Conservation (phyloP, 176 grass and related monocot species). For the Chloris gayana region DNA sequence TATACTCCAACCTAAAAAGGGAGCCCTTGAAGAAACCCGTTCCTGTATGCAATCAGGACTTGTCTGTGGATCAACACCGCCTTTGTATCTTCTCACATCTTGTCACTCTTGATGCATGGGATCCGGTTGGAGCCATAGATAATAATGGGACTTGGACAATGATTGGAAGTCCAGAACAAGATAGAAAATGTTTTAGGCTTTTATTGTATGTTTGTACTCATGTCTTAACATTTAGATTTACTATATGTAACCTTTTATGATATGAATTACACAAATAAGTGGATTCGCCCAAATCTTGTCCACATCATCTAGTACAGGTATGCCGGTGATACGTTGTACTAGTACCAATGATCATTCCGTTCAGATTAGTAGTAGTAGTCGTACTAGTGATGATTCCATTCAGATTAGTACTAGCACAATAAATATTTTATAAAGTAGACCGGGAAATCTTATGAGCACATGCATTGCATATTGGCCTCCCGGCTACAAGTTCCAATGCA, state of each 20-base stretch:
- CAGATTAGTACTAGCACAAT: neutral
- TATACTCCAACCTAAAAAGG: constrained; percentile 3
- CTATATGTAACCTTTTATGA: too few relatives aligned
- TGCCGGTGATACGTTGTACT: too few relatives aligned
- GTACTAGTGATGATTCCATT: too few relatives aligned
- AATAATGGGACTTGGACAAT: constrained; percentile 35
- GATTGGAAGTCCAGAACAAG: constrained; percentile 16
- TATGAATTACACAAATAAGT: neutral
- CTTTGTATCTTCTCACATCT: constrained; percentile 48
- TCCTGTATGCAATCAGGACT: constrained; percentile 7
- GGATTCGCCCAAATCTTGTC: neutral
- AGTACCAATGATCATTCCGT: too few relatives aligned
- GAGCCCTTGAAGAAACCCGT: neutral
- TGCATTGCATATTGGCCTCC: constrained; percentile 55
- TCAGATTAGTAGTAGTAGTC: too few relatives aligned
- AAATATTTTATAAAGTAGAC: neutral
- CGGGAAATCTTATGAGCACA: constrained; percentile 40
- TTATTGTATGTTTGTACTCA: neutral
- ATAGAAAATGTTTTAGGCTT: neutral
- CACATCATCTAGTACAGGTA: neutral
- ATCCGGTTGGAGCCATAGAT: constrained; percentile 14
- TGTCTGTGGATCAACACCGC: constrained; percentile 6
- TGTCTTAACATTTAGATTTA: too few relatives aligned
- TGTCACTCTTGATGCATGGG: constrained; percentile 42
- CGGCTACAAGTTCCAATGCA: constrained; percentile 57